Evolutionary conservation across 1,139 yeast genomes (phyloP).

Genomic region (Suhomyces atakaporum): DNA sequence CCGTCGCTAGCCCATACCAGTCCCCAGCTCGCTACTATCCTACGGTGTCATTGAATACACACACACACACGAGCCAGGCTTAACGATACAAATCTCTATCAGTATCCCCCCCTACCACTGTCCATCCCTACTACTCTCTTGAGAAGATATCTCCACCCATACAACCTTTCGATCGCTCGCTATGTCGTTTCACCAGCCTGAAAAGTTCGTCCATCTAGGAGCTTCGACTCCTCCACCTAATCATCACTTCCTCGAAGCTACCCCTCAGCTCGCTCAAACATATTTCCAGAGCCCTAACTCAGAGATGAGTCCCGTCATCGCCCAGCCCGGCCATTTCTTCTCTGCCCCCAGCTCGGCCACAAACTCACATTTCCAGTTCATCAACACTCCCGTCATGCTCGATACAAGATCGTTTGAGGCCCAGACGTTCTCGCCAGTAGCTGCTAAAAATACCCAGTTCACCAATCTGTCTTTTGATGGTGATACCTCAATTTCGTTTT

Average conservation of each 20-base stretch:
- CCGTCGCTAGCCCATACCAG: no score
- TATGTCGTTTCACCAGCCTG: constrained; percentile 1
- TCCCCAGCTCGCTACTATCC: no score
- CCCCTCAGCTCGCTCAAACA: constrained; percentile 8
- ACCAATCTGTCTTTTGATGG: not conserved
- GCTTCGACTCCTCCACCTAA: constrained; percentile 10
- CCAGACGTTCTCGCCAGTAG: constrained; percentile 9
- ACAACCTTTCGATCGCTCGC: not conserved
- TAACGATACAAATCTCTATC: no score
- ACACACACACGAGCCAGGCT: no score
- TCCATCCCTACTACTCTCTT: no score
- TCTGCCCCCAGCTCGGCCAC: constrained; percentile 13
- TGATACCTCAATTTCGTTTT: not conserved
- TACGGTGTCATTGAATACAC: no score
- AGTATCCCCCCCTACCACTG: no score
- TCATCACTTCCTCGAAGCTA: constrained; percentile 5
- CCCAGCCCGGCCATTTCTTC: constrained; percentile 10
- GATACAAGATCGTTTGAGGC: constrained; percentile 4
- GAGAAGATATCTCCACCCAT: no score
- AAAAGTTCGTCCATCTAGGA: no score
- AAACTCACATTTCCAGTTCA: constrained; percentile 8
- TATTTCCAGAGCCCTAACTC: constrained; percentile 15
- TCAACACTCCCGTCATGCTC: constrained; percentile 8
- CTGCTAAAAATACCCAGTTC: constrained; percentile 4
- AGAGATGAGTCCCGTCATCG: constrained; percentile 13